Percentiles rank a stretch among this genome's conserved stretches.
Conservation (phyloP, 1,284 basidiomycete genomes). For the Schizophyllum commune region DNA sequence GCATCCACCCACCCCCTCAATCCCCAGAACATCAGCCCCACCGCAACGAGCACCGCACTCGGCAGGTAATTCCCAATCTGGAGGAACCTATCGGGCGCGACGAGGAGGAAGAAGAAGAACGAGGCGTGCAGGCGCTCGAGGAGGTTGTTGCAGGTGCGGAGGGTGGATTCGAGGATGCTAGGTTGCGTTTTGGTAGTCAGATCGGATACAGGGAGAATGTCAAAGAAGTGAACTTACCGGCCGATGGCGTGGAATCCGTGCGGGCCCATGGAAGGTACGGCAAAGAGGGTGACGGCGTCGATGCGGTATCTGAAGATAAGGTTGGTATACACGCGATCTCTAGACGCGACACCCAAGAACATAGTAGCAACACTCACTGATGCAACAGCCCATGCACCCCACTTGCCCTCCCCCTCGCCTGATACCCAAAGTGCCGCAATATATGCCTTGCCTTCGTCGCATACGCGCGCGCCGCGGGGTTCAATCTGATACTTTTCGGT, state of each 20-base stretch:
- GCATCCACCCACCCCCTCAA: constrained; percentile 65
- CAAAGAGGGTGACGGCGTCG: constrained; percentile 89
- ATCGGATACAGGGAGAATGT: not conserved
- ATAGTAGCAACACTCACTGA: constrained; percentile 47
- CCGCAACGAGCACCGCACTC: constrained; percentile 73
- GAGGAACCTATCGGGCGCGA: constrained; percentile 69
- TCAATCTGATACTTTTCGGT: constrained; percentile 34
- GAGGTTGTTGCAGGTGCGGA: constrained; percentile 87
- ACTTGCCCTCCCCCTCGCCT: constrained; percentile 63
- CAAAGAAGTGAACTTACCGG: constrained; percentile 39
- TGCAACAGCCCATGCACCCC: constrained; percentile 77
- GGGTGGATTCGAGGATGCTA: constrained; percentile 77
- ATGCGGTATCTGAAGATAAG: constrained; percentile 76
- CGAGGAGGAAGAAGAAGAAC: constrained; percentile 90
- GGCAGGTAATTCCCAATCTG: constrained; percentile 89
- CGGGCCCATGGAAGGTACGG: constrained; percentile 81
- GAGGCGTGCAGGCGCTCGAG: constrained; percentile 92
- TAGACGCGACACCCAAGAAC: too few species aligned
- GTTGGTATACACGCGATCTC: not conserved
- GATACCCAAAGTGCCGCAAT: constrained; percentile 56
- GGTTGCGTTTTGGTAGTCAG: not conserved
- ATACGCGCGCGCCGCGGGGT: constrained; percentile 42
- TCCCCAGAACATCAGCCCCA: constrained; percentile 78
- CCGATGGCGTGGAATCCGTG: constrained; percentile 94
- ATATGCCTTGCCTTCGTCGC: constrained; percentile 54